These are phyloP conservation scores for Chalara sp. DNA, from an alignment of 2,329 filamentous ascomycete species.

Conservation along the genomic window DNA sequence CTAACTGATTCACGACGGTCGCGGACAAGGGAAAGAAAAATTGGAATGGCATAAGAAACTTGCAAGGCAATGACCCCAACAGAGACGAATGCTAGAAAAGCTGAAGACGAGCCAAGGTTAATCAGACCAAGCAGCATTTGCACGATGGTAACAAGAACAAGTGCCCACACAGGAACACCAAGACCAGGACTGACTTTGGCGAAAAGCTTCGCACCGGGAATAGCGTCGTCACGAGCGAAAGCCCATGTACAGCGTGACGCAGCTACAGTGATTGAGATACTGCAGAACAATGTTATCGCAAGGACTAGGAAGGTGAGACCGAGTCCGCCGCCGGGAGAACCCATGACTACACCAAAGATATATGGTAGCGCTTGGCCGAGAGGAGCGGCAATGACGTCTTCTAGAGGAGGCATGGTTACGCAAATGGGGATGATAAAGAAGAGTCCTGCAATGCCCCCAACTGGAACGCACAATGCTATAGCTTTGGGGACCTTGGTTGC, in stretches of 20 bases:
- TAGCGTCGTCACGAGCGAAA: constrained; percentile 60
- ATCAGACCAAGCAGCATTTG: constrained; percentile 64
- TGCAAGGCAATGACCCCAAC: constrained; percentile 66
- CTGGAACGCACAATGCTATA: constrained; percentile 39
- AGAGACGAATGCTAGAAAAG: constrained; percentile 66
- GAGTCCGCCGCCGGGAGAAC: constrained; percentile 38
- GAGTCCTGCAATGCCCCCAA: constrained; percentile 41
- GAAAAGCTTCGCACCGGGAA: constrained; percentile 55
- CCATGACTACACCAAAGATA: constrained; percentile 43
- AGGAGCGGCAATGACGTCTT: constrained; percentile 37
- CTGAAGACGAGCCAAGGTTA: constrained; percentile 59
- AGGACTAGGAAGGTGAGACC: constrained; percentile 43
- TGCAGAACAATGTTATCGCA: constrained; percentile 44
- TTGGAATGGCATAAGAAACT: constrained; percentile 68
- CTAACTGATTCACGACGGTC: constrained; percentile 48
- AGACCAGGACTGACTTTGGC: constrained; percentile 53
- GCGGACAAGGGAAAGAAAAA: constrained; percentile 60
- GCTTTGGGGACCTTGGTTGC: constrained; percentile 40
- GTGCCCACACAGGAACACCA: constrained; percentile 57
- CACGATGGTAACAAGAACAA: constrained; percentile 52
- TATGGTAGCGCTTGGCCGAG: constrained; percentile 42
- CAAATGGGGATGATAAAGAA: constrained; percentile 47
- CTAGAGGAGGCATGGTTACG: constrained; percentile 39
- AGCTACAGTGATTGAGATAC: constrained; percentile 44
- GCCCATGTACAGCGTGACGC: constrained; percentile 60